Evolutionary conservation across 148 eudicot species (phyloP).

Genomic region (Rhododendron henanense): DNA sequence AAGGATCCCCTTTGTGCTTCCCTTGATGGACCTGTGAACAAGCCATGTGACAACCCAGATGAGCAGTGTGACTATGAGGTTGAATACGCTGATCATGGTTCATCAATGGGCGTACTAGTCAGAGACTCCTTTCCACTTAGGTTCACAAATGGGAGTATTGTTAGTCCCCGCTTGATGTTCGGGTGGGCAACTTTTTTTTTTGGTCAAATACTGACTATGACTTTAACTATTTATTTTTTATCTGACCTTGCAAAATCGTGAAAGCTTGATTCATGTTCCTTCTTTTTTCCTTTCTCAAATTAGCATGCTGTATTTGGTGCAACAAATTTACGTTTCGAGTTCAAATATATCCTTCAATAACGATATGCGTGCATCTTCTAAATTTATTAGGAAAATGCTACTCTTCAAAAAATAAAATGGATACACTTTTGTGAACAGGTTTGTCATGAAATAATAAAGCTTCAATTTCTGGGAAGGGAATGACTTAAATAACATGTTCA

Average conservation of each 20-base stretch:
- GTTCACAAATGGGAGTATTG: conserved; percentile 46
- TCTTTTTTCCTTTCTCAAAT: neutral
- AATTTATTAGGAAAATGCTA: neutral
- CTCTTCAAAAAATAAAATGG: neutral
- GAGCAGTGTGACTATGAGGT: conserved; percentile 94
- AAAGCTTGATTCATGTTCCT: neutral
- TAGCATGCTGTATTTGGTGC: neutral
- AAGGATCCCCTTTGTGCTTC: conserved; percentile 58
- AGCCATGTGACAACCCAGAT: conserved; percentile 38
- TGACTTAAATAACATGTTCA: neutral
- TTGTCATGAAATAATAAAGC: neutral
- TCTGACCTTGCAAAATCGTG: neutral
- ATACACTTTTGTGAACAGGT: neutral
- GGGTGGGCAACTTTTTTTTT: conserved; percentile 43
- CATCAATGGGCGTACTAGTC: conserved; percentile 75
- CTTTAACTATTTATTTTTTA: neutral
- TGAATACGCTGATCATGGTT: conserved; percentile 78
- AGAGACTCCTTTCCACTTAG: conserved; percentile 54
- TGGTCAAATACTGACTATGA: neutral
- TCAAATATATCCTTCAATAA: neutral
- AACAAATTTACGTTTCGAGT: neutral
- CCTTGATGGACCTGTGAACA: conserved; percentile 43
- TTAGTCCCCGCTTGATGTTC: conserved; percentile 50
- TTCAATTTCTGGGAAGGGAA: neutral
- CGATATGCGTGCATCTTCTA: neutral